phyloP scores from a whole-genome alignment of 345 rosid species.

The Hibiscus tridactylites region DNA sequence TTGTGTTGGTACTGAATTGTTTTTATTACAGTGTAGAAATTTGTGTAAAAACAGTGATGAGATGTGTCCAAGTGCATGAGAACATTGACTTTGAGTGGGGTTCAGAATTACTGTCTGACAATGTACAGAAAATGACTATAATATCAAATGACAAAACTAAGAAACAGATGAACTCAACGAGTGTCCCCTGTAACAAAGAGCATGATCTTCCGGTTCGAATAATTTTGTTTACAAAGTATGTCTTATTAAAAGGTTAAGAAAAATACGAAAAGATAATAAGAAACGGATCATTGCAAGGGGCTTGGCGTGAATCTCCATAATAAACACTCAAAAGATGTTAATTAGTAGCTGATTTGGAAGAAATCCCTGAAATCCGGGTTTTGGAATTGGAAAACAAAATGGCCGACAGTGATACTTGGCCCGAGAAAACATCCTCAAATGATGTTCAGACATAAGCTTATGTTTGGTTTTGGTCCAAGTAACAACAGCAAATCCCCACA shows the following conservation, averaged over 20 bases:
- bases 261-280: neutral
- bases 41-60: neutral
- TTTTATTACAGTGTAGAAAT: neutral
- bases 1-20: neutral
- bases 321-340: neutral
- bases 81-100: neutral
- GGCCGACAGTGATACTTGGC: neutral
- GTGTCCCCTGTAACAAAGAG: no score
- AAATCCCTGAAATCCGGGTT: slow-evolving; percentile 2
- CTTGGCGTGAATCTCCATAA: neutral
- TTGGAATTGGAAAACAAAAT: neutral
- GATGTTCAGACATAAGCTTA: no score
- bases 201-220: no score
- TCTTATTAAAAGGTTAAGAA: no score
- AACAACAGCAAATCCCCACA: no score
- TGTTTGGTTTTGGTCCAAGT: no score
- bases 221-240: no score
- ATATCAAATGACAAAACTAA: no score
- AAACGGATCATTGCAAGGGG: neutral
- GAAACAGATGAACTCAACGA: no score
- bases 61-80: neutral
- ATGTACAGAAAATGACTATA: slow-evolving; percentile 21
- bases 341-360: neutral
- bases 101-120: neutral
- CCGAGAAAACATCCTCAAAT: no score